Base-by-base conservation (phyloP, 2,329 filamentous ascomycete species). In the Aspergillus sp. region DNA sequence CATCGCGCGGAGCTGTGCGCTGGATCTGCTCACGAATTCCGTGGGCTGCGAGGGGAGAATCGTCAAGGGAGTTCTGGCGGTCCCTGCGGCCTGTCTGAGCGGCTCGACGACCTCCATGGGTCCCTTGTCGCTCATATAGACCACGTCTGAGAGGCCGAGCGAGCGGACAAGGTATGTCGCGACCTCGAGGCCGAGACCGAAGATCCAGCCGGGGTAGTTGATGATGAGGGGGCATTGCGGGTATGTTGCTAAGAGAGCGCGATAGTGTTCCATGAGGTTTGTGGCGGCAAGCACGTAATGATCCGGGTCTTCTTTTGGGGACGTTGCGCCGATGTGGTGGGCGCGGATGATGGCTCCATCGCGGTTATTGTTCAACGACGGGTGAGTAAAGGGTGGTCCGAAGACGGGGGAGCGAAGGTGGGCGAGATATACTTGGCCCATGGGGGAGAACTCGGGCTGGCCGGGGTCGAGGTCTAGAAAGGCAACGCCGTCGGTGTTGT, bases 391-490 rank as follows among this genome's bases (percentile, higher is more conserved):
- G 2, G 83, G 77, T 17, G 86, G 85, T 0, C 85, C 85, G 47
- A 88, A 79, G 47, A 84, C 79, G 4, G 83, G 80, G 15, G 79
- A 73, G 23, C 74, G 75, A 15, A 88, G 72, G 54, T 84, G 79
- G 4, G 83, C 76, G 11, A 89, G 79, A 47, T 85, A 87, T 13
- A 89, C 74, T 57, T 86, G 83, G 2, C 87, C 86, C 62, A 84
- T 84, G 7, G 85, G 79, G 1, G 81, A 81, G 66, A 86, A 87
- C 68, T 88, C 86, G 11, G 86, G 85, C 66, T 86, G 84, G 7
- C 81, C 82, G 7, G 84, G 81, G 64, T 89, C 86, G 3, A 89
- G 76, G 64, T 89, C 87, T 17, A 89, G 76, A 63, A 84, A 84
- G 57, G 81, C 82, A 25, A 84, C 80, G 4, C 79, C 78, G 58